Evolutionary conservation across 2,329 filamentous ascomycete species (phyloP).

Genomic region (Aspergillus viridinutans): DNA sequence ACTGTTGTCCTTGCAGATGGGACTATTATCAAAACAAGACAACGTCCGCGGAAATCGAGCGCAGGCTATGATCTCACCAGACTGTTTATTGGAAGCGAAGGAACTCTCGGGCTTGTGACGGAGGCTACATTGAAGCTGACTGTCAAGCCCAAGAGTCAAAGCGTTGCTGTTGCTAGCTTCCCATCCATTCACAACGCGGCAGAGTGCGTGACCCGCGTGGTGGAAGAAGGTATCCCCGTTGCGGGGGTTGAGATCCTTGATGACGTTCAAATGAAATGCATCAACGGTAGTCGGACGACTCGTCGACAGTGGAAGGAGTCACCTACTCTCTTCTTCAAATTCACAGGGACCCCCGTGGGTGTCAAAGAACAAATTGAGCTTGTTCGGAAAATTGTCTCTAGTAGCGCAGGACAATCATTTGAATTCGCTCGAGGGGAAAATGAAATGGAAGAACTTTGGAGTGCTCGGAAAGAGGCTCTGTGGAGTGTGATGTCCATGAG

Average conservation of each 20-base stretch:
- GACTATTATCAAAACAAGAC: conserved; percentile 82
- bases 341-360: conserved; percentile 59
- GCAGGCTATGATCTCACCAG: conserved; percentile 89
- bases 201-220: conserved; percentile 73
- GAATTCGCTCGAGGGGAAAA: conserved; percentile 63
- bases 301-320: conserved; percentile 60
- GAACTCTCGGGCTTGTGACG: conserved; percentile 84
- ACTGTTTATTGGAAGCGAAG: conserved; percentile 86
- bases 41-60: conserved; percentile 81
- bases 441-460: conserved; percentile 69
- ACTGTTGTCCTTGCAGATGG: conserved; percentile 89
- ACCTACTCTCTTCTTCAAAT: conserved; percentile 73
- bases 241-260: conserved; percentile 92
- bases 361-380: conserved; percentile 62
- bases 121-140: conserved; percentile 87
- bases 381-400: conserved; percentile 56
- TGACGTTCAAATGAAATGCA: conserved; percentile 79
- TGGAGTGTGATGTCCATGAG: conserved; percentile 68
- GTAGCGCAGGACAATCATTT: conserved; percentile 55
- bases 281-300: conserved; percentile 51
- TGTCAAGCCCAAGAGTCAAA: conserved; percentile 72
- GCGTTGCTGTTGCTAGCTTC: conserved; percentile 72
- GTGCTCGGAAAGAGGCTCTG: conserved; percentile 68
- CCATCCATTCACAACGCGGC: conserved; percentile 65
- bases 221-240: conserved; percentile 74